Evolutionary conservation across 164 flowering plant species (phyloP), one percentile per base, ranked within the genome.

Genomic region (Chloranthus sessilifolius): DNA sequence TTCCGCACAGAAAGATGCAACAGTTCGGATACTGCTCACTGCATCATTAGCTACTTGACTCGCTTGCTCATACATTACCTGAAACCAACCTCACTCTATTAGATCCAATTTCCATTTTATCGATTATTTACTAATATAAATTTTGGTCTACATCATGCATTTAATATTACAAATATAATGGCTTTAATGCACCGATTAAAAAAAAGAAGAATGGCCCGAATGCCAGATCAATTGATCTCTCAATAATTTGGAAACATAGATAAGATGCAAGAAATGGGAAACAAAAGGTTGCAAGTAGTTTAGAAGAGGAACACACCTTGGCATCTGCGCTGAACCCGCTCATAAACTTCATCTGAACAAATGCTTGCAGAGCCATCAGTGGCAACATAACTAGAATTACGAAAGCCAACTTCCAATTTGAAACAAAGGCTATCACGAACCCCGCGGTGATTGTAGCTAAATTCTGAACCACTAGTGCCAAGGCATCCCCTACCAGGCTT

Each of bases 271-370:
- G n/a, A n/a, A n/a, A n/a, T n/a, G n/a, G n/a, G n/a, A n/a, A n/a
- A n/a, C n/a, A n/a, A n/a, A n/a, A n/a, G n/a, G n/a, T n/a, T n/a
- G n/a, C n/a, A n/a, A 38, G 7, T 21, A 7, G 8, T 38, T 7
- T 38, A 7, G 15, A 20, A 38, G 15, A 12, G 20, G 22, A 1
- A 41, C 29, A 14, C 29, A 65, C 65, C 71, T 72, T 68, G 1
- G 76, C 76, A 59, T 72, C 76, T 16, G 57, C 70, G 30, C 60
- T 63, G 54, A 67, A 67, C 6, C 75, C 75, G 23, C 47, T 54
- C 29, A 43, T 1, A 39, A 63, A 56, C 40, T 46, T 69, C 11
- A 34, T 24, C 43, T 73, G 77, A 11, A 63, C 22, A 56, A 52
- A 60, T 46, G 64, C 69, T 48, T 69, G 74, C 27, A 61, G 19